Evolutionary conservation across 441 rosid genomes (phyloP), one percentile per base, ranked within the genome.

Genomic region (Bocquillonia castaneifolia): DNA sequence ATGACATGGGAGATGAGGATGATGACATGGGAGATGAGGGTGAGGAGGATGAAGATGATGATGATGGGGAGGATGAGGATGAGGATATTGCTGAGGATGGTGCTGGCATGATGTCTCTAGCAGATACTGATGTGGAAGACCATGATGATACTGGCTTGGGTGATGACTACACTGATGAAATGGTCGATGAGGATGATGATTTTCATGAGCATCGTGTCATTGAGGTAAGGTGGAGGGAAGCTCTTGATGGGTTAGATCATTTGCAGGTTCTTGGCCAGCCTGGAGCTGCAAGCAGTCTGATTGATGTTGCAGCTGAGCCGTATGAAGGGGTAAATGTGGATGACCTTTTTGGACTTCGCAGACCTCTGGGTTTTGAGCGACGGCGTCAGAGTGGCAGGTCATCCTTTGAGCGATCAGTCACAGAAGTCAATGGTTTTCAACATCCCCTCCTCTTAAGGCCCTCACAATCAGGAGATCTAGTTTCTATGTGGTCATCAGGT

Each of bases 121-220:
- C 87, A 64, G 98, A 90, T 82, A 94, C 97, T 60, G 98, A 94
- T 78, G 94, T 81, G 64, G 99, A 94, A 69, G 99, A 94, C 78
- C 96, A 86, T 69, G 97, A 94, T 80, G 99, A 94, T 80, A 68
- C 88, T 75, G 98, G 91, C 61, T 79, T 89, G 81, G 95, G 89
- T 69, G 99, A 88, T 86, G 98, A 89, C 69, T 92, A 81, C 79
- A 87, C 86, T 72, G 97, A 90, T 84, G 96, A 94, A 59, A 87
- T 94, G 97, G 78, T 90, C 70, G 99, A 94, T 74, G 99, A 94
- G 79, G 99, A 92, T 70, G 99, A 89, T 69, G 99, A 92, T 78
- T 92, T 90, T 78, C 91, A 88, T 73, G 98, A 87, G 83, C 86
- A 83, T 69, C 93, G 86, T 26, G 96, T 90, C 32, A 87, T 92